Conservation (phyloP, 352 stramenopile genomes). For the Phytophthora pluvialis region DNA sequence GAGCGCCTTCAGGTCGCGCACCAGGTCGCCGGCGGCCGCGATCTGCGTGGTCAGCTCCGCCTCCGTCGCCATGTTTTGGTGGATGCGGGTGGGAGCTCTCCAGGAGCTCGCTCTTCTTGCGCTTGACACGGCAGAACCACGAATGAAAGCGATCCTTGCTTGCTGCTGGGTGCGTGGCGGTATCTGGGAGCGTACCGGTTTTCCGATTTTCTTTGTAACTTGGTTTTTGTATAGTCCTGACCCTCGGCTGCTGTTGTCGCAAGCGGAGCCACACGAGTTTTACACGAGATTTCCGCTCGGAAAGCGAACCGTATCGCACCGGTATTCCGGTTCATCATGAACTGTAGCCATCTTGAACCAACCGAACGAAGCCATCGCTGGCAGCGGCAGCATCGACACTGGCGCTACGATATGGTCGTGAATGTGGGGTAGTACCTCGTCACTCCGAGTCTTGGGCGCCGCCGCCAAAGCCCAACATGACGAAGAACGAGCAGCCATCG, state of each 20-base stretch:
- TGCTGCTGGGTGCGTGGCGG: neutral
- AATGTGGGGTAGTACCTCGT: too few relatives aligned
- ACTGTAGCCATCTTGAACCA: too few relatives aligned
- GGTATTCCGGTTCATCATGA: neutral
- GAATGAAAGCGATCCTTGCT: conserved; percentile 35
- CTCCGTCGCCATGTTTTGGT: conserved; percentile 51
- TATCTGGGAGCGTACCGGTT: conserved; percentile 27
- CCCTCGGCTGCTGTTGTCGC: neutral
- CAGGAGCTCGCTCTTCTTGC: conserved; percentile 15
- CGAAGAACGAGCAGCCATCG: too few relatives aligned
- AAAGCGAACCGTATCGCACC: neutral
- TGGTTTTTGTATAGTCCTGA: too few relatives aligned
- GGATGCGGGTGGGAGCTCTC: conserved; percentile 15
- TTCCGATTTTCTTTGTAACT: neutral
- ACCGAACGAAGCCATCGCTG: too few relatives aligned
- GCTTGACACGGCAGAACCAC: conserved; percentile 36
- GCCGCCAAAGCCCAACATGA: too few relatives aligned
- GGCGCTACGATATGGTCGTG: too few relatives aligned
- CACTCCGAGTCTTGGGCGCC: too few relatives aligned
- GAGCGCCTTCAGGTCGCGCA: conserved; percentile 70
- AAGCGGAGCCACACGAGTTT: neutral
- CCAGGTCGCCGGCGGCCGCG: conserved; percentile 69
- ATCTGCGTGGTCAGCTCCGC: conserved; percentile 66
- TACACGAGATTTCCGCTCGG: neutral
- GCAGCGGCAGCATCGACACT: too few relatives aligned